These are phyloP conservation scores for Sugiyamaella pinicola DNA, from an alignment of 1,139 yeast genomes.

Conservation along the genomic window DNA sequence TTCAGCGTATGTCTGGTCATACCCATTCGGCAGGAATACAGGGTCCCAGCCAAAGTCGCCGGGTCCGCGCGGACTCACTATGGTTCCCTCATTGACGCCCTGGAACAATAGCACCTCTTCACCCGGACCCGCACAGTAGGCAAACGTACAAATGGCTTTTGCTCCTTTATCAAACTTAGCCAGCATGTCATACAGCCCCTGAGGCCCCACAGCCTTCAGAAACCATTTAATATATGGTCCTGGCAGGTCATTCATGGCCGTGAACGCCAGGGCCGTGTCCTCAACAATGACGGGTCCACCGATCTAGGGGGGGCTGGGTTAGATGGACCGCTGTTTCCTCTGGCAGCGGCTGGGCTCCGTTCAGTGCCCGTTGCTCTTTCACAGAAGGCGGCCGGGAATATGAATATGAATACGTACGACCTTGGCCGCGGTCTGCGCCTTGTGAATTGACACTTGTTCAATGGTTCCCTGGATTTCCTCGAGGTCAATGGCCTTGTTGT, in stretches of 20 bases:
- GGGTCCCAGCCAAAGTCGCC: constrained; percentile 95
- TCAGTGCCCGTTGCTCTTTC: not conserved
- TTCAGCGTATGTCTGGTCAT: constrained; percentile 75
- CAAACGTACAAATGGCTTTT: constrained; percentile 88
- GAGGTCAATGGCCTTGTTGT: constrained; percentile 68
- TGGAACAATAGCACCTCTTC: constrained; percentile 71
- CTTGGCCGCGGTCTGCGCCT: constrained; percentile 76
- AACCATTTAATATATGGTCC: constrained; percentile 96
- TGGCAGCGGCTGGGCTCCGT: not conserved
- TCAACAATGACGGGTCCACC: constrained; percentile 88
- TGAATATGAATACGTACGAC: constrained; percentile 34
- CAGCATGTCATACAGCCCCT: constrained; percentile 66
- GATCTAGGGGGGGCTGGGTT: constrained; percentile 35
- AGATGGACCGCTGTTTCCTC: no score
- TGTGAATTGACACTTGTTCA: constrained; percentile 77
- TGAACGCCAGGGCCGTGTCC: constrained; percentile 88
- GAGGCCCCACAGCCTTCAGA: constrained; percentile 67
- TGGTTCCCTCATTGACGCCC: constrained; percentile 79
- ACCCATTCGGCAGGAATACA: constrained; percentile 75
- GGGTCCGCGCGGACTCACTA: constrained; percentile 78
- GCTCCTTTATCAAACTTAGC: constrained; percentile 83
- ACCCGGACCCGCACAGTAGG: constrained; percentile 84
- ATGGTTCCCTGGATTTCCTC: constrained; percentile 91
- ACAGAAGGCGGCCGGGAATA: no score
- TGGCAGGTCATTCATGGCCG: constrained; percentile 80